Percentiles rank a stretch among this genome's conserved stretches.
phyloP scores from a whole-genome alignment of 192 early-diverging fungal species.

The Gonapodya prolifera region DNA sequence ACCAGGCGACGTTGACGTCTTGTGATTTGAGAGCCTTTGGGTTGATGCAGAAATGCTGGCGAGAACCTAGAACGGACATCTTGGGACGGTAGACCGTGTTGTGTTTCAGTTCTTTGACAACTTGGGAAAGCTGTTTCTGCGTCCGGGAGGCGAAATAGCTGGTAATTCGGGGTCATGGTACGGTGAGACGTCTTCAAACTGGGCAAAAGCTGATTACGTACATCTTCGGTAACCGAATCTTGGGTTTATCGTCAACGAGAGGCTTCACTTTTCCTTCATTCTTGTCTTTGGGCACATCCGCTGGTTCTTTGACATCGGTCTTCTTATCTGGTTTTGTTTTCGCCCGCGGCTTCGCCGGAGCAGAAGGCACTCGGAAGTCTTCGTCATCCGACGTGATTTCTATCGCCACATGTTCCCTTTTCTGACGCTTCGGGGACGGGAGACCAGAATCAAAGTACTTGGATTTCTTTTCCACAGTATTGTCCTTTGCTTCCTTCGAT shows the following conservation, averaged over 20 bases:
- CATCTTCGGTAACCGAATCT: slow-evolving; percentile 5
- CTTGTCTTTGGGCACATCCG: slow-evolving; percentile 8
- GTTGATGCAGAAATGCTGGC: slow-evolving; percentile 8
- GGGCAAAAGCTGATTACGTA: not conserved
- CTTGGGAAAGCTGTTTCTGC: slow-evolving; percentile 44
- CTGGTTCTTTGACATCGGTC: slow-evolving; percentile 9
- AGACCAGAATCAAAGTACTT: too few relatives aligned
- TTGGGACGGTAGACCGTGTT: slow-evolving; percentile 39
- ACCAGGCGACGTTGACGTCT: slow-evolving; percentile 24
- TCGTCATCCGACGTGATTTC: too few relatives aligned
- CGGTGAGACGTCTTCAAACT: not conserved
- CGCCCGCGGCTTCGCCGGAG: not conserved
- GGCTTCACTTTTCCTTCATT: slow-evolving; percentile 7
- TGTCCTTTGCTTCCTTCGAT: too few relatives aligned
- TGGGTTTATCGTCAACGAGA: not conserved
- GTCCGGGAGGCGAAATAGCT: slow-evolving; percentile 44
- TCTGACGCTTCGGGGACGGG: too few relatives aligned
- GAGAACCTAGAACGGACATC: not conserved
- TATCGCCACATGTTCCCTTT: too few relatives aligned
- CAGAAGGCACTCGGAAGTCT: too few relatives aligned
- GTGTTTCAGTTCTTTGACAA: slow-evolving; percentile 33
- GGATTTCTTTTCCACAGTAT: too few relatives aligned
- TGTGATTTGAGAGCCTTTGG: slow-evolving; percentile 12
- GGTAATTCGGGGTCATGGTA: not conserved
- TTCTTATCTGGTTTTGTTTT: not conserved